These are phyloP conservation scores for Leccinum boreale DNA, from an alignment of 768 basidiomycete species.

Conservation along the genomic window DNA sequence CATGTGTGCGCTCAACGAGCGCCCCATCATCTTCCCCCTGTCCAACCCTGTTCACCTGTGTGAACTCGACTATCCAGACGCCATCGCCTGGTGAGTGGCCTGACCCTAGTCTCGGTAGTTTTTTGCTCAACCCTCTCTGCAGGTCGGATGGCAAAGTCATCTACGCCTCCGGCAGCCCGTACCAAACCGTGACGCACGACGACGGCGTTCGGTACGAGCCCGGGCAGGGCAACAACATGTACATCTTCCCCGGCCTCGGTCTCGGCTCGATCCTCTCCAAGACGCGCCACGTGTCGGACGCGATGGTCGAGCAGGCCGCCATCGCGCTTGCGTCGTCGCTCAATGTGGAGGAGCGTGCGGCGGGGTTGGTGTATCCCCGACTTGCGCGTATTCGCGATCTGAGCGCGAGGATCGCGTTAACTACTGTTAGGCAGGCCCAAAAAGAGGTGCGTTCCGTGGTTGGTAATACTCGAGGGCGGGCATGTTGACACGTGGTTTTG, in stretches of 20 bases:
- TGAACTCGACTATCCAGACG: slow-evolving; percentile 60
- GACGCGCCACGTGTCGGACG: slow-evolving; percentile 57
- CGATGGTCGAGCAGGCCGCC: slow-evolving; percentile 66
- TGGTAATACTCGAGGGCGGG: neutral
- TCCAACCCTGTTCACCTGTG: slow-evolving; percentile 66
- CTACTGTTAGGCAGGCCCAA: slow-evolving; percentile 65
- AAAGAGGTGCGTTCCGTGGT: slow-evolving; percentile 44
- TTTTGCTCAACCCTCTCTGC: neutral
- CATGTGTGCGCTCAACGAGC: slow-evolving; percentile 62
- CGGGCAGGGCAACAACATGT: slow-evolving; percentile 83
- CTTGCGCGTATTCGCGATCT: slow-evolving; percentile 64
- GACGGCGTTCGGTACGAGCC: slow-evolving; percentile 52
- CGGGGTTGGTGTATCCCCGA: slow-evolving; percentile 65
- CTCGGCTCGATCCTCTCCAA: slow-evolving; percentile 59
- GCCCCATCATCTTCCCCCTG: slow-evolving; percentile 81
- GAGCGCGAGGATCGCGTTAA: slow-evolving; percentile 56
- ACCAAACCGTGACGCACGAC: slow-evolving; percentile 47
- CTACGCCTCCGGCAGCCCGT: slow-evolving; percentile 74
- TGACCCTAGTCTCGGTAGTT: neutral
- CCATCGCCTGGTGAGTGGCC: slow-evolving; percentile 48
- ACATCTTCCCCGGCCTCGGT: slow-evolving; percentile 62
- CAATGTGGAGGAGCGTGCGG: slow-evolving; percentile 49
- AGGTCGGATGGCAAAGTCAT: slow-evolving; percentile 66
- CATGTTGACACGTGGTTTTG: neutral
- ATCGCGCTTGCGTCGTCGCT: slow-evolving; percentile 59